Base-by-base conservation (phyloP, 2,329 filamentous ascomycete species). In the Paecilomyces dactylethromorphus region DNA sequence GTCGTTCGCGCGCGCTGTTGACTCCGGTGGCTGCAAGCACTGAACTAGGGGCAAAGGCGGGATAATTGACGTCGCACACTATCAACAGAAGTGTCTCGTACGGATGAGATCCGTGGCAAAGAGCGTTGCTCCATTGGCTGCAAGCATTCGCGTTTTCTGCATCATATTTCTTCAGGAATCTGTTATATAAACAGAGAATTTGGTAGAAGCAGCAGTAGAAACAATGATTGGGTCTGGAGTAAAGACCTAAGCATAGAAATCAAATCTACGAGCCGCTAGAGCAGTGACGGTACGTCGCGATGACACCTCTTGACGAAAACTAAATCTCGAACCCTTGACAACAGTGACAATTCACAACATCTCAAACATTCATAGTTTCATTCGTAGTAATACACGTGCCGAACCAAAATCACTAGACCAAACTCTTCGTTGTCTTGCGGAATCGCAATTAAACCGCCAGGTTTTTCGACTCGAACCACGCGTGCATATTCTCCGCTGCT, bases 401-500 rank as follows among this genome's bases (percentile, higher is more conserved):
- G n/a, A 29, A 18, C 39, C 15, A 18, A 10, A 18, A n/a, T 6
- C 15, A 45, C 15, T 8, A 18, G n/a, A 45, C 15, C n/a, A 29
- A 7, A 10, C 39, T 45, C 39, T 18, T 18, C 39, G 21, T 45
- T 7, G 39, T n/a, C 39, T n/a, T 18, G 4, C 5, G 21, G 18
- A 18, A n/a, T 45, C 11, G 39, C 39, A 45, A 18, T 18, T 45
- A 45, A 6, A 21, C 6, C 10, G 15, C 39, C 15, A 21, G 39
- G n/a, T 33, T 59, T 56, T 59, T 64, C 61, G 53, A 63, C 64
- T 63, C 80, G 78, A 73, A 92, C 75, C 89, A 90, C 61, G 75
- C 76, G 72, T 84, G 83, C 64, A 88, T 86, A 33, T 79, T 79
- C 66, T 87, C 83, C 57, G 87, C 89, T 56, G 82, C 82, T 62